Conservation (phyloP, 805 yeast species). For the Brettanomyces sp. region DNA sequence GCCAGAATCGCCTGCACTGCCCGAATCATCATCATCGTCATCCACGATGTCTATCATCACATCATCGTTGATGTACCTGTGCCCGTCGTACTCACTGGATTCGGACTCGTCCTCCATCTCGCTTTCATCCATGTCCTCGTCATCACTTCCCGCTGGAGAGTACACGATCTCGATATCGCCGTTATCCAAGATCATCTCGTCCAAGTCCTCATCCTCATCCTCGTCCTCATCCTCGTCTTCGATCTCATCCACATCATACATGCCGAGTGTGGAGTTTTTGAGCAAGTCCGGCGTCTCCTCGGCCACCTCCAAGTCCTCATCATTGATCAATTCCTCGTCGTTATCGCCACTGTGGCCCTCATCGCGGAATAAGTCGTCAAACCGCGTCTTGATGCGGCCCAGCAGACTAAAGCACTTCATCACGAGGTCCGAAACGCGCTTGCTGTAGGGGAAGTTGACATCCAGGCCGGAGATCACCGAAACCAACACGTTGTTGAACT, state of each 20-base stretch:
- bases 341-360: constrained; percentile 20
- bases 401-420: constrained; percentile 50
- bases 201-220: constrained; percentile 20
- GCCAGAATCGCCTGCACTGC: too few species aligned
- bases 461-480: constrained; percentile 57
- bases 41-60: constrained; percentile 11
- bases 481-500: constrained; percentile 48
- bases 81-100: constrained; percentile 18
- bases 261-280: constrained; percentile 83
- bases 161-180: constrained; percentile 25
- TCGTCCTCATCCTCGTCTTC: constrained; percentile 26
- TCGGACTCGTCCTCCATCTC: constrained; percentile 20
- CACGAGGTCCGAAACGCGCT: constrained; percentile 46
- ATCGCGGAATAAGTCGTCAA: constrained; percentile 49
- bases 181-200: constrained; percentile 15
- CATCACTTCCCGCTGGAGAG: constrained; percentile 11
- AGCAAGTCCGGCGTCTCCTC: constrained; percentile 81
- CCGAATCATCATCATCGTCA: constrained; percentile 5
- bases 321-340: constrained; percentile 54
- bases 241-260: constrained; percentile 78
- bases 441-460: constrained; percentile 61
- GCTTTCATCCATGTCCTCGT: constrained; percentile 13
- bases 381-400: constrained; percentile 46
- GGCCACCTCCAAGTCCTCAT: constrained; percentile 45
- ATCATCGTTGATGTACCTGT: constrained; percentile 21